phyloP scores from a whole-genome alignment of 306 rosid genomes.

The Mucuna pruriens region DNA sequence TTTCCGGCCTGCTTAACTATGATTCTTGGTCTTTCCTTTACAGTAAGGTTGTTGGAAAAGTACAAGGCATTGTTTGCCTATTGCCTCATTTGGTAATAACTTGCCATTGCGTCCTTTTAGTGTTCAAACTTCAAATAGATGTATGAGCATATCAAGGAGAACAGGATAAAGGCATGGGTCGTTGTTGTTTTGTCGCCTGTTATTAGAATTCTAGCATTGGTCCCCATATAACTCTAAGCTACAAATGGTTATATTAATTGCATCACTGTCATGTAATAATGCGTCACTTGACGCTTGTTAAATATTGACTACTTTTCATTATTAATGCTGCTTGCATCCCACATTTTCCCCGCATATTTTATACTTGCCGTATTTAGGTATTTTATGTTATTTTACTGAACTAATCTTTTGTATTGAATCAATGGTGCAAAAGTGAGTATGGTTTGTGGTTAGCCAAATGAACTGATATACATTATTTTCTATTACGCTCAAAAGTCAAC shows the following conservation, averaged over 20 bases:
- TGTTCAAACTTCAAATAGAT: conserved; percentile 24
- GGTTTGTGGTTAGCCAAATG: too few species aligned
- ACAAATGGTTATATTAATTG: conserved; percentile 2
- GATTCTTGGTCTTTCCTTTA: conserved; percentile 20
- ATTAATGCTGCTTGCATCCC: neutral
- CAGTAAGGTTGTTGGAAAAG: neutral
- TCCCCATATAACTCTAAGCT: neutral
- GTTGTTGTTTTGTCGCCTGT: neutral
- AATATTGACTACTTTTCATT: neutral
- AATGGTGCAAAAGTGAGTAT: neutral
- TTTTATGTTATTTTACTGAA: neutral
- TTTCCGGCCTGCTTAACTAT: neutral
- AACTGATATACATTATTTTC: too few species aligned
- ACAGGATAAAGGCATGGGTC: neutral
- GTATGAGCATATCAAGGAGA: neutral
- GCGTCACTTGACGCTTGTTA: neutral
- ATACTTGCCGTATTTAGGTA: neutral
- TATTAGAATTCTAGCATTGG: neutral
- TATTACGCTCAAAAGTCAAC: too few species aligned
- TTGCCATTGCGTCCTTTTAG: neutral
- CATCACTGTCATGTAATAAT: neutral
- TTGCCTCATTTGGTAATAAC: conserved; percentile 20
- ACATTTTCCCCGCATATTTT: neutral
- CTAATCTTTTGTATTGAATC: neutral
- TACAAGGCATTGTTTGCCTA: conserved; percentile 6